These are phyloP conservation scores for Megacollybia marginata DNA, from an alignment of 768 basidiomycete genomes.

Conservation along the genomic window DNA sequence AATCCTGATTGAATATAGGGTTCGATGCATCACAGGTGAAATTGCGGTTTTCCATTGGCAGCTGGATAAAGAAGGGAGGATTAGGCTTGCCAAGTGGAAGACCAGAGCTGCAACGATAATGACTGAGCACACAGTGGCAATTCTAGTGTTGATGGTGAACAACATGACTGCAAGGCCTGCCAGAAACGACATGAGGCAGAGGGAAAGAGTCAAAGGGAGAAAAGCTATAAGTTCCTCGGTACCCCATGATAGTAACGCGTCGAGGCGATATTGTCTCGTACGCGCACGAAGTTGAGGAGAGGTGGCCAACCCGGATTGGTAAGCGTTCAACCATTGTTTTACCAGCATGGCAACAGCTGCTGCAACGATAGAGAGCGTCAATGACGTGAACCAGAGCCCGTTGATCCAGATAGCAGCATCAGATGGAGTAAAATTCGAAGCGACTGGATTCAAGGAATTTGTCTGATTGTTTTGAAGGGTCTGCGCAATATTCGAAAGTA, in stretches of 20 bases:
- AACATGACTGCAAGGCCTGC: background rate
- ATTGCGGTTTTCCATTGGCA: too few species aligned
- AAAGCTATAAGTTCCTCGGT: background rate
- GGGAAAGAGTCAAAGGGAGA: background rate
- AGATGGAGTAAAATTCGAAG: background rate
- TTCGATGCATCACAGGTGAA: too few species aligned
- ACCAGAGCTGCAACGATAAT: background rate
- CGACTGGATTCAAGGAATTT: background rate
- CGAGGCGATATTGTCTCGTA: background rate
- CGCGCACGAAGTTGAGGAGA: background rate
- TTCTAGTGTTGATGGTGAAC: background rate
- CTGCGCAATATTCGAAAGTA: background rate
- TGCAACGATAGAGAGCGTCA: background rate
- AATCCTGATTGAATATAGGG: too few species aligned
- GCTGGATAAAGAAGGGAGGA: too few species aligned
- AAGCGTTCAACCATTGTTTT: background rate
- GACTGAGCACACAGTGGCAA: constrained; percentile 1
- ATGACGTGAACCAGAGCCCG: background rate
- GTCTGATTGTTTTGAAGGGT: background rate
- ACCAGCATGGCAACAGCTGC: background rate
- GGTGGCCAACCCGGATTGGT: background rate
- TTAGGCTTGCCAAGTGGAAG: too few species aligned
- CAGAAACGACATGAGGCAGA: background rate
- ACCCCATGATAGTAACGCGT: background rate
- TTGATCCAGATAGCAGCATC: background rate